A percentile compares a stretch with the other conserved stretches of the same genome.
These are phyloP conservation scores for Diaporthe vaccinii DNA, from an alignment of 2,329 filamentous ascomycete genomes.

Conservation along the genomic window DNA sequence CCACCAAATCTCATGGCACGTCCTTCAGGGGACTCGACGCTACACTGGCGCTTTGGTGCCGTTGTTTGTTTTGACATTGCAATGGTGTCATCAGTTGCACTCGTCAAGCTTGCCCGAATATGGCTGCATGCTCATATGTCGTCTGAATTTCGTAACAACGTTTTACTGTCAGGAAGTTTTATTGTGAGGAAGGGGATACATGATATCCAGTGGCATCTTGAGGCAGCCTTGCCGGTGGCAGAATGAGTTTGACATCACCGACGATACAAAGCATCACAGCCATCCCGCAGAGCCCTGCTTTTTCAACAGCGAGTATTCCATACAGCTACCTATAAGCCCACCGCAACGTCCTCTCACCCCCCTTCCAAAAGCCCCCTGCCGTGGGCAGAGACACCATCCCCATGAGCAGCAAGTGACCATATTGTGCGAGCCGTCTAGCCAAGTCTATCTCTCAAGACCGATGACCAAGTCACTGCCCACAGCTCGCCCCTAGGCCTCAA, in stretches of 20 bases:
- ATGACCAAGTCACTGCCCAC: slow-evolving; percentile 5
- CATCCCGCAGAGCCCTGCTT: neutral
- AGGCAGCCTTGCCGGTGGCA: neutral
- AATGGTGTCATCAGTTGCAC: neutral
- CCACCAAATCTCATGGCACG: neutral
- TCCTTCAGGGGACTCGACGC: neutral
- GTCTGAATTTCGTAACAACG: neutral
- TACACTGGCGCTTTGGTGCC: neutral
- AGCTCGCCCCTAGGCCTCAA: too few relatives aligned
- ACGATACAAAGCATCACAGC: neutral
- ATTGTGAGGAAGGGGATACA: neutral
- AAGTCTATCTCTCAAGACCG: slow-evolving; percentile 36
- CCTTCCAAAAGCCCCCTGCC: slow-evolving; percentile 6
- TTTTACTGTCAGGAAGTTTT: neutral
- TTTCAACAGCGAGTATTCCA: slow-evolving; percentile 32
- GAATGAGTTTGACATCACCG: neutral
- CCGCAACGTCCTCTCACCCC: neutral
- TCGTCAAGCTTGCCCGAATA: neutral
- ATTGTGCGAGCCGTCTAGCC: slow-evolving; percentile 29
- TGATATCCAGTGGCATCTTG: neutral
- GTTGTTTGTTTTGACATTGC: neutral
- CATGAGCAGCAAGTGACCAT: neutral
- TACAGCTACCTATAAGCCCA: slow-evolving; percentile 33
- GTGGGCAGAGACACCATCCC: neutral
- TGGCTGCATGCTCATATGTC: neutral